Evolutionary conservation across 345 rosid species (phyloP).

Genomic region (Psidium guajava): DNA sequence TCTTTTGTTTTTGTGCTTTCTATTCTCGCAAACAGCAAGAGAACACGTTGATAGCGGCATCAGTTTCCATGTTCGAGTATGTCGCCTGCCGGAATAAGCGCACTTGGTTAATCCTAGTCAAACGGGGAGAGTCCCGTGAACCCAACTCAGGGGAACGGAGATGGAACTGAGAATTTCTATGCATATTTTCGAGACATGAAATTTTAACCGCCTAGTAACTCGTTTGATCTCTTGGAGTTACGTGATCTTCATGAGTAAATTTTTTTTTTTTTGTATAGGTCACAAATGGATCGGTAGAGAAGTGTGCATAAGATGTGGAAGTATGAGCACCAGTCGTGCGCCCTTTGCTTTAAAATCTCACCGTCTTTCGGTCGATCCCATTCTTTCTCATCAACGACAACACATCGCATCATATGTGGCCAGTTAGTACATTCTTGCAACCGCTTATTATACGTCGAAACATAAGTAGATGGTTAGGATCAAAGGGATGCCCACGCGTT

Average conservation of each 20-base stretch:
- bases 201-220: background rate
- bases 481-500: background rate
- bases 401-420: background rate
- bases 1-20: background rate
- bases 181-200: background rate
- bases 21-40: background rate
- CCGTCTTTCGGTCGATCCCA: background rate
- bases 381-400: background rate
- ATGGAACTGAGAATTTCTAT: background rate
- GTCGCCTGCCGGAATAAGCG: background rate
- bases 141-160: too few species aligned
- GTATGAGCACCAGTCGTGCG: background rate
- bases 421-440: background rate
- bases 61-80: background rate
- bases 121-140: background rate
- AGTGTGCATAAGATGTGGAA: background rate
- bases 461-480: background rate
- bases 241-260: background rate
- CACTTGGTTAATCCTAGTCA: background rate
- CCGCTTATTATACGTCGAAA: background rate
- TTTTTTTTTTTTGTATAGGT: background rate
- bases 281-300: background rate
- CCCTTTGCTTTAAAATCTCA: background rate
- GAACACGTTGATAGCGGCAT: background rate
- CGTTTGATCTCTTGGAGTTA: background rate